Percentiles rank a stretch among this genome's conserved stretches.
Evolutionary conservation across 2,329 filamentous ascomycete genomes (phyloP).

Genomic region (Claviceps spartinae): DNA sequence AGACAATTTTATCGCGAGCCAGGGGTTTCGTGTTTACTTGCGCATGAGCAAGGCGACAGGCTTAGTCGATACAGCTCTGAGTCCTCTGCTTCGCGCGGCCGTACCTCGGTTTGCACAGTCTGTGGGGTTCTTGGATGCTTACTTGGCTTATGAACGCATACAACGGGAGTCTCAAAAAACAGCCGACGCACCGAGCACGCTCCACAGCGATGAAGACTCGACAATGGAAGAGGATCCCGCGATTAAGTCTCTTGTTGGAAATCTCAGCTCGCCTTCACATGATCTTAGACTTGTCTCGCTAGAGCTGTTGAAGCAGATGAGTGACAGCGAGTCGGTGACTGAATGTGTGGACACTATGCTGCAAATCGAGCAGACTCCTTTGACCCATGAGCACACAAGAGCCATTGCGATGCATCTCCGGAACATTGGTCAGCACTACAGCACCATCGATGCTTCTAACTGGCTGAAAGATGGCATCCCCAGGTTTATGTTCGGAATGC

Average conservation of each 20-base stretch:
- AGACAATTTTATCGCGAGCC: conserved; percentile 60
- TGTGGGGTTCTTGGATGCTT: conserved; percentile 51
- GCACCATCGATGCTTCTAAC: conserved; percentile 40
- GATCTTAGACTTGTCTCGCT: conserved; percentile 60
- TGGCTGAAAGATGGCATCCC: conserved; percentile 64
- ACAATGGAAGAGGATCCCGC: conserved; percentile 44
- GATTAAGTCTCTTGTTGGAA: conserved; percentile 51
- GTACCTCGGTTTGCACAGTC: conserved; percentile 53
- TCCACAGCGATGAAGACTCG: conserved; percentile 28
- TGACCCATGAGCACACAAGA: conserved; percentile 64
- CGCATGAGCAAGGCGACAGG: conserved; percentile 48
- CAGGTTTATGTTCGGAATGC: conserved; percentile 73
- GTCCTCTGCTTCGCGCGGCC: conserved; percentile 50
- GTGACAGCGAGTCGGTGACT: conserved; percentile 10
- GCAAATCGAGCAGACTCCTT: conserved; percentile 63
- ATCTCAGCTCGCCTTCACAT: conserved; percentile 64
- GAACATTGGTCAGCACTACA: conserved; percentile 55
- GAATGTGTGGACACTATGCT: conserved; percentile 43
- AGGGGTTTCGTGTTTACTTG: conserved; percentile 61
- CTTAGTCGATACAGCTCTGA: conserved; percentile 45
- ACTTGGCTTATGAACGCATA: conserved; percentile 39
- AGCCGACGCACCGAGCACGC: conserved; percentile 12
- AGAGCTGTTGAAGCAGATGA: conserved; percentile 52
- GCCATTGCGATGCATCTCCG: conserved; percentile 76
- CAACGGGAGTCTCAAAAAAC: conserved; percentile 8